Percentiles rank a stretch among this genome's conserved stretches.
These are phyloP conservation scores for Diplodia intermedia DNA, from an alignment of 2,329 filamentous ascomycete species.

Conservation along the genomic window DNA sequence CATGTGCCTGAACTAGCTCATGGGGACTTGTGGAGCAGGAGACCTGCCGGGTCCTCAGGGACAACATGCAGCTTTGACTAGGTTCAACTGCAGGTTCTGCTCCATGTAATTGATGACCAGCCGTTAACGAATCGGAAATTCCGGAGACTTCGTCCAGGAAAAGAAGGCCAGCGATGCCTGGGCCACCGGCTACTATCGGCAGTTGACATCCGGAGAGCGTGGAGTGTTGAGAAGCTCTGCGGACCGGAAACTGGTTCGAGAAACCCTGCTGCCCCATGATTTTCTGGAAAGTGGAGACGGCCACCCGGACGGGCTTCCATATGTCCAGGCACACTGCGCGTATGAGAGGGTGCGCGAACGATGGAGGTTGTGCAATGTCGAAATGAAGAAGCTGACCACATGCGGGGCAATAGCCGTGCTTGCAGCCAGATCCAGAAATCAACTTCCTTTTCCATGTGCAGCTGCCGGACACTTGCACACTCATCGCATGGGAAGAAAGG, in stretches of 20 bases:
- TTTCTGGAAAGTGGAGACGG: background rate
- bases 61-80: background rate
- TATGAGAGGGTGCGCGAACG: background rate
- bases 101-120: background rate
- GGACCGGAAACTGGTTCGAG: background rate
- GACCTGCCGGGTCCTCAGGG: background rate
- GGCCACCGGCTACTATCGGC: background rate
- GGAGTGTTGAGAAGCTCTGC: background rate
- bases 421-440: background rate
- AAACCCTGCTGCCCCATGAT: background rate
- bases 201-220: background rate
- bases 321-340: too few relatives aligned
- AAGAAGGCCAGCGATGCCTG: background rate
- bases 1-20: background rate
- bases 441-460: slow-evolving; percentile 9
- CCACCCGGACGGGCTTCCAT: too few relatives aligned
- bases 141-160: background rate
- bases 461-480: background rate
- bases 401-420: slow-evolving; percentile 1
- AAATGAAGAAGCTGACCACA: background rate
- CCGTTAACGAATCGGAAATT: background rate
- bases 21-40: background rate
- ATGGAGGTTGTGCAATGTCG: background rate
- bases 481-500: background rate
- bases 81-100: background rate